Evolutionary conservation across 2,329 filamentous ascomycete genomes (phyloP).

Genomic region (Trichoderma asperellum): DNA sequence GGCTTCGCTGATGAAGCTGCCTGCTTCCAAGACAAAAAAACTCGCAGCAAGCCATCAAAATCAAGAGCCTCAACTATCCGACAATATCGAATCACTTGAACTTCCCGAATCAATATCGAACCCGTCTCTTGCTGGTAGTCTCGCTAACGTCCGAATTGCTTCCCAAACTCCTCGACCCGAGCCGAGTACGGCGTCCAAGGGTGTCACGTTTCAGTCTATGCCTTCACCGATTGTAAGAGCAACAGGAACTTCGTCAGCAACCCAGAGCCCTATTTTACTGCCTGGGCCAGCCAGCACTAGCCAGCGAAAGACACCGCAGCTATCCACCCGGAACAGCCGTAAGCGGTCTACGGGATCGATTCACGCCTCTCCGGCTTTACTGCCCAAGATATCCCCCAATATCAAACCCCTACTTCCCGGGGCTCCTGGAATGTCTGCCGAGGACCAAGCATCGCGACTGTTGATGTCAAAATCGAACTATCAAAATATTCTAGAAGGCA

Average conservation of each 20-base stretch:
- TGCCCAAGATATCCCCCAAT: slow-evolving; percentile 88
- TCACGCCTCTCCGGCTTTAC: slow-evolving; percentile 82
- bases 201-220: slow-evolving; percentile 53
- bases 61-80: slow-evolving; percentile 50
- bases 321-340: slow-evolving; percentile 62
- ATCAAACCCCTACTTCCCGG: slow-evolving; percentile 88
- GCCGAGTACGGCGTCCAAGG: slow-evolving; percentile 50
- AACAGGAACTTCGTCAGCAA: slow-evolving; percentile 55
- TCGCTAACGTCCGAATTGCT: slow-evolving; percentile 45
- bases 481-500: slow-evolving; percentile 94
- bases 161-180: slow-evolving; percentile 45
- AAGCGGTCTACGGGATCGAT: slow-evolving; percentile 76
- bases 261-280: slow-evolving; percentile 65
- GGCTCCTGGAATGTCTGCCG: slow-evolving; percentile 54
- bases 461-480: slow-evolving; percentile 97
- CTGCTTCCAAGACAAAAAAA: slow-evolving; percentile 57
- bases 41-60: slow-evolving; percentile 47
- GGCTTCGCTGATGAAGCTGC: slow-evolving; percentile 82
- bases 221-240: slow-evolving; percentile 55
- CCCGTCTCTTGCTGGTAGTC: slow-evolving; percentile 38
- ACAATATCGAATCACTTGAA: slow-evolving; percentile 62
- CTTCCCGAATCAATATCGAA: slow-evolving; percentile 70
- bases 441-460: slow-evolving; percentile 70
- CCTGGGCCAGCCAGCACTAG: slow-evolving; percentile 55
- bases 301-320: slow-evolving; percentile 57